Conservation (phyloP, 2,329 filamentous ascomycete genomes). For the Neofusicoccum ribis region DNA sequence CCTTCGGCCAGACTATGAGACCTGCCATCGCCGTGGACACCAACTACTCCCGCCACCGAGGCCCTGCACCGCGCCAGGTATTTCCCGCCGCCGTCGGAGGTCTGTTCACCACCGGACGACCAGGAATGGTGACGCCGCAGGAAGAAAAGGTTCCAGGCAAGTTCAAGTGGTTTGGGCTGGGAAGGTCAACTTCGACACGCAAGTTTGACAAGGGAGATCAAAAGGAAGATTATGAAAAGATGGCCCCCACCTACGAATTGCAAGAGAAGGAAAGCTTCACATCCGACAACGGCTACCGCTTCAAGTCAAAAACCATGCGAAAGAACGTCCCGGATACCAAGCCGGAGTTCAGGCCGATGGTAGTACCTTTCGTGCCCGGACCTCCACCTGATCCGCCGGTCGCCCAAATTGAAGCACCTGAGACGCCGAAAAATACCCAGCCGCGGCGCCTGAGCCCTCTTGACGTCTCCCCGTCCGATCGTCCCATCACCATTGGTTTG, state of each 20-base stretch:
- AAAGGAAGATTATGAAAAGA: not conserved
- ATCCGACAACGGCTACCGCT: slow-evolving; percentile 17
- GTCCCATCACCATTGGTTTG: slow-evolving; percentile 73
- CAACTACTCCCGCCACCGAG: slow-evolving; percentile 57
- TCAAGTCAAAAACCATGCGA: slow-evolving; percentile 28
- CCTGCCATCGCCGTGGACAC: slow-evolving; percentile 70
- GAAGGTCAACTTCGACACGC: not conserved
- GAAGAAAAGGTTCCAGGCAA: slow-evolving; percentile 2
- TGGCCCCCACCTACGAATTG: slow-evolving; percentile 8
- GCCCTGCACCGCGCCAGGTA: slow-evolving; percentile 48
- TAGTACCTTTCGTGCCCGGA: slow-evolving; percentile 6
- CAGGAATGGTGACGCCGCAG: slow-evolving; percentile 1
- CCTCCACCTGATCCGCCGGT: slow-evolving; percentile 10
- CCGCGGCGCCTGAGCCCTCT: slow-evolving; percentile 21
- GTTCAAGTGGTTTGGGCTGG: slow-evolving; percentile 15
- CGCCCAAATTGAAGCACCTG: not conserved
- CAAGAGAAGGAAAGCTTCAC: not conserved
- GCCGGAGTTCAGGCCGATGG: not conserved
- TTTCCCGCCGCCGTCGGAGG: slow-evolving; percentile 29
- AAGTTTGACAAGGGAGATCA: not conserved
- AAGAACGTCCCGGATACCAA: not conserved
- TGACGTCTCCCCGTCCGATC: slow-evolving; percentile 66
- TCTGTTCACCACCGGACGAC: not conserved
- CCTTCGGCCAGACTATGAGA: slow-evolving; percentile 55
- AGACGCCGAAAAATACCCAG: not conserved